Evolutionary conservation across 2,329 filamentous ascomycete genomes (phyloP).

Genomic region (Pleomassaria siparia): DNA sequence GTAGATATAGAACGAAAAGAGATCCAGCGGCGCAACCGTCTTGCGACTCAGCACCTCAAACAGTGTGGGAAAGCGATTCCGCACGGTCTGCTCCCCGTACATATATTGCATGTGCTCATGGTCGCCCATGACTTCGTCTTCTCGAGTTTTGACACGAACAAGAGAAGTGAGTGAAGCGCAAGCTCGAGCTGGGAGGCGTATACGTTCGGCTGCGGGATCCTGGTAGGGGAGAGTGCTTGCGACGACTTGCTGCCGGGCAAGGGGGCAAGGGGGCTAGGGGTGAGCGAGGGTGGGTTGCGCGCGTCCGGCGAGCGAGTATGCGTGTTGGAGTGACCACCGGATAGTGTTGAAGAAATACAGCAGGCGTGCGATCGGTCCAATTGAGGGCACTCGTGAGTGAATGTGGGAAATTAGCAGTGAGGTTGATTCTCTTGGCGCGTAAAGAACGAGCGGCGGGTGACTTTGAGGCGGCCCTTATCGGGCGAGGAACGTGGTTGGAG

Average conservation of each 20-base stretch:
- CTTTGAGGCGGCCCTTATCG: conserved; percentile 17
- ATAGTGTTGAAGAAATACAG: conserved; percentile 13
- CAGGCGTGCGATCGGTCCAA: conserved; percentile 24
- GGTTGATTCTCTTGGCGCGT: conserved; percentile 38
- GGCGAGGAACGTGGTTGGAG: conserved; percentile 1
- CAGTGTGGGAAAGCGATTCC: conserved; percentile 88
- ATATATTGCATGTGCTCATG: conserved; percentile 2
- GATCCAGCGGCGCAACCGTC: conserved; percentile 91
- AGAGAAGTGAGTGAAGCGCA: not conserved
- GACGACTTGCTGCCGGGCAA: not conserved
- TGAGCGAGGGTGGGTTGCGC: conserved; percentile 5
- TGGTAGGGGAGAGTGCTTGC: not conserved
- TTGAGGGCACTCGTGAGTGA: conserved; percentile 24
- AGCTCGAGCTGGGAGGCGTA: not conserved
- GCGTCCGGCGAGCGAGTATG: conserved; percentile 7
- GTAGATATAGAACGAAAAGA: conserved; percentile 99
- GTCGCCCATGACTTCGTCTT: not conserved
- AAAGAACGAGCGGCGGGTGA: conserved; percentile 26
- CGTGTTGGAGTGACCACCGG: conserved; percentile 5
- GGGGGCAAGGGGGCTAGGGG: not conserved
- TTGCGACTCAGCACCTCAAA: conserved; percentile 94
- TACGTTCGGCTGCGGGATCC: not conserved
- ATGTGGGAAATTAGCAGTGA: conserved; percentile 38
- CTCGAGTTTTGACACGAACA: not conserved
- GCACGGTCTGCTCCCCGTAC: conserved; percentile 42